phyloP scores from a whole-genome alignment of 176 grass and related monocot species.

The Carex myosuroides region DNA sequence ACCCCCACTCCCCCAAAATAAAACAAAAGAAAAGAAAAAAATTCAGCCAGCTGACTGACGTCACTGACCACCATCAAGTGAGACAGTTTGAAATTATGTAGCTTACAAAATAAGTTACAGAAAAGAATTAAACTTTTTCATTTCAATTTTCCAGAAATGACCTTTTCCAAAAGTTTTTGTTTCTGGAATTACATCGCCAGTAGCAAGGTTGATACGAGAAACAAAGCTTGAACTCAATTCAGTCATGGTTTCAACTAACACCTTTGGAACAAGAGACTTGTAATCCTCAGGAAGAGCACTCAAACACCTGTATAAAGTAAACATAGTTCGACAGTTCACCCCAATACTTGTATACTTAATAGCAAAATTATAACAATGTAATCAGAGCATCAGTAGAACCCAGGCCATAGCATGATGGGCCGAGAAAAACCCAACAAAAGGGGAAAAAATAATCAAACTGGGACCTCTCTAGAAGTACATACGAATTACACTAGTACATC shows the following conservation, averaged over 20 bases:
- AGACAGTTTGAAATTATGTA: background rate
- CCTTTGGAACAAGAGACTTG: slow-evolving; percentile 76
- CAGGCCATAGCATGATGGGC: background rate
- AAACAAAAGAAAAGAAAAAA: background rate
- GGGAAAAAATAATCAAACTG: background rate
- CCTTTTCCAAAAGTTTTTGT: slow-evolving; percentile 91
- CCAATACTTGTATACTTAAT: background rate
- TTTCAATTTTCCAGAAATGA: slow-evolving; percentile 27
- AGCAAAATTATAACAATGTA: background rate
- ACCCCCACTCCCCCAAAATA: background rate
- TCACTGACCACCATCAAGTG: background rate
- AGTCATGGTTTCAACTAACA: slow-evolving; percentile 82
- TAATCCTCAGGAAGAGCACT: slow-evolving; percentile 93
- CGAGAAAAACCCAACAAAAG: background rate
- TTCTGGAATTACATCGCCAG: slow-evolving; percentile 95
- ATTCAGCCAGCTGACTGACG: background rate
- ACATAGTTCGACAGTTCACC: background rate
- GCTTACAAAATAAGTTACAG: slow-evolving; percentile 15
- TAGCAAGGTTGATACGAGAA: slow-evolving; percentile 72
- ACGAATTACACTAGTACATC: background rate
- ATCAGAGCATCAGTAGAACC: background rate
- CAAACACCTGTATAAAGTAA: slow-evolving; percentile 60
- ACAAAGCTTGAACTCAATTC: slow-evolving; percentile 81
- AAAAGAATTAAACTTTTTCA: background rate
- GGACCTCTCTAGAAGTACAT: background rate